These are phyloP conservation scores for Linnemannia exigua DNA, from an alignment of 192 early-diverging fungal species.

Conservation along the genomic window DNA sequence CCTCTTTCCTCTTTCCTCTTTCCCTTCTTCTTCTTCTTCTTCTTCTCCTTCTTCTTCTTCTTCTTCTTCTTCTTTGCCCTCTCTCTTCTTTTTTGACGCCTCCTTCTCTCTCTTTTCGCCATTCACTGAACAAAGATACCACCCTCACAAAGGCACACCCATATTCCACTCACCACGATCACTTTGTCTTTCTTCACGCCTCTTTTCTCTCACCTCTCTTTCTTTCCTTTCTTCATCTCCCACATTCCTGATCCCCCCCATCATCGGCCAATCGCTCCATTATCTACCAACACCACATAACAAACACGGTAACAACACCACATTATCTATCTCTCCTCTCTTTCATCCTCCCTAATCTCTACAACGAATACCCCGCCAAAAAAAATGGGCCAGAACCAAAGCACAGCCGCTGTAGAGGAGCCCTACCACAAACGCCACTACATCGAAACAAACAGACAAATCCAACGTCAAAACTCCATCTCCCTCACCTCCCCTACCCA, in stretches of 20 bases:
- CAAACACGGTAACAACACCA: background rate
- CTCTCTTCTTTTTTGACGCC: background rate
- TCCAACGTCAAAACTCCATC: constrained; percentile 51
- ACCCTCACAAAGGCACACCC: background rate
- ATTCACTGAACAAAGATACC: background rate
- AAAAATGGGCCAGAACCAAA: constrained; percentile 47
- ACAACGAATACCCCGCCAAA: background rate
- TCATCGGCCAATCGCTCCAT: too few relatives aligned
- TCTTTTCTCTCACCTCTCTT: background rate
- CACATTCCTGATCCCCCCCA: background rate
- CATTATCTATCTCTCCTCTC: background rate
- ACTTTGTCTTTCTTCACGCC: background rate
- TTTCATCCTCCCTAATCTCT: background rate
- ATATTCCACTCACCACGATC: background rate
- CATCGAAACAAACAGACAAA: constrained; percentile 37
- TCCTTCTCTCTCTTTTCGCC: background rate
- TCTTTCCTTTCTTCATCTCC: background rate
- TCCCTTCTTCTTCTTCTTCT: too few relatives aligned
- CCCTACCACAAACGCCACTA: constrained; percentile 49
- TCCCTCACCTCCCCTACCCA: constrained; percentile 34
- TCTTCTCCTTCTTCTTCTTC: background rate
- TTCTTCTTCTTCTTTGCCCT: background rate
- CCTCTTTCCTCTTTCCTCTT: background rate
- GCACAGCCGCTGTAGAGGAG: constrained; percentile 6
- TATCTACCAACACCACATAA: background rate